phyloP scores from a whole-genome alignment of 2,329 filamentous ascomycete species.

The Grosmannia penicillata region DNA sequence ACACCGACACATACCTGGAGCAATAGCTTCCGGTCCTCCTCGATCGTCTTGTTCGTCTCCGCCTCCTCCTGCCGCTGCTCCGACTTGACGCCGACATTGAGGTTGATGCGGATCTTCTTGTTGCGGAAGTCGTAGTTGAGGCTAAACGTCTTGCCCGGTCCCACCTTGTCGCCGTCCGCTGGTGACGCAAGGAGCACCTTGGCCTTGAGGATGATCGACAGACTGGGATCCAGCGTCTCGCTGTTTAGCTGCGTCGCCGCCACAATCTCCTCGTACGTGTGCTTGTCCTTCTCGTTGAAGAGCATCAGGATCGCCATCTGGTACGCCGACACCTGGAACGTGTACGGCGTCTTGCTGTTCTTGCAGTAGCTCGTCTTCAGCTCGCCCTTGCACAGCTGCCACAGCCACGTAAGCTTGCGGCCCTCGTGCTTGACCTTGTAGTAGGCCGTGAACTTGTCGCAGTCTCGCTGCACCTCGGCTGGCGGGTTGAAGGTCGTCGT shows the following conservation, averaged over 20 bases:
- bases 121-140: slow-evolving; percentile 94
- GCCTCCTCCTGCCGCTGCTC: slow-evolving; percentile 94
- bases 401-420: slow-evolving; percentile 92
- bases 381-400: slow-evolving; percentile 97
- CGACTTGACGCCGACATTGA: slow-evolving; percentile 88
- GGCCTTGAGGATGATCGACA: slow-evolving; percentile 81
- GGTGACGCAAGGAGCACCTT: slow-evolving; percentile 68
- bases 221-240: slow-evolving; percentile 74
- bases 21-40: slow-evolving; percentile 91
- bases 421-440: slow-evolving; percentile 96
- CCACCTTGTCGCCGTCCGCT: slow-evolving; percentile 60
- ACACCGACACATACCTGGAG: slow-evolving; percentile 63
- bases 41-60: slow-evolving; percentile 98
- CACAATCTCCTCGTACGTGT: slow-evolving; percentile 78
- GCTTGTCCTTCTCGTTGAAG: slow-evolving; percentile 80
- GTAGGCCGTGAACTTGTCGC: slow-evolving; percentile 78
- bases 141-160: slow-evolving; percentile 62
- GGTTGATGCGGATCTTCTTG: slow-evolving; percentile 95
- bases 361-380: slow-evolving; percentile 89
- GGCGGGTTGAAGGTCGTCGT: slow-evolving; percentile 82
- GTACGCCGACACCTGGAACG: slow-evolving; percentile 93
- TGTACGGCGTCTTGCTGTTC: slow-evolving; percentile 78
- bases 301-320: slow-evolving; percentile 93
- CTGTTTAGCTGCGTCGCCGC: slow-evolving; percentile 64
- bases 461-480: slow-evolving; percentile 68